A percentile compares a stretch with the other conserved stretches of the same genome.
Evolutionary conservation across 768 basidiomycete genomes (phyloP).

Genomic region (Cyclocybe aegerita): DNA sequence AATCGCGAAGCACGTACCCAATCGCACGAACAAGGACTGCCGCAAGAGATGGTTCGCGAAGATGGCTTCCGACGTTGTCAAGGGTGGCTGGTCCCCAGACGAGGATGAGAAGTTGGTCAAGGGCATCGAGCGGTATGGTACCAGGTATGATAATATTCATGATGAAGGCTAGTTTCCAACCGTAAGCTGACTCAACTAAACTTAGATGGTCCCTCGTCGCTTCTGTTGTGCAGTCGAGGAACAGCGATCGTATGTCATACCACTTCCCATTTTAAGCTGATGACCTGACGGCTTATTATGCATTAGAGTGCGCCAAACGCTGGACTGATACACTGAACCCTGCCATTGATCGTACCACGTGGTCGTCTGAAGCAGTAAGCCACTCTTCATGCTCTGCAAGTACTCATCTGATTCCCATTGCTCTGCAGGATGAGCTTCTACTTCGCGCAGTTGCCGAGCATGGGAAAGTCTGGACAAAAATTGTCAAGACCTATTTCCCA

Average conservation of each 20-base stretch:
- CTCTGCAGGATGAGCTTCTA: constrained; percentile 47
- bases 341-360: constrained; percentile 58
- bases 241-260: constrained; percentile 53
- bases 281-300: constrained; percentile 12
- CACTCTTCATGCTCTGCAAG: not conserved
- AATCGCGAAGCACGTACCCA: constrained; percentile 61
- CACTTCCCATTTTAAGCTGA: not conserved
- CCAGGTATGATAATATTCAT: constrained; percentile 35
- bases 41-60: constrained; percentile 64
- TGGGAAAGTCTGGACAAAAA: constrained; percentile 63
- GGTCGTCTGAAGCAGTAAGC: constrained; percentile 53
- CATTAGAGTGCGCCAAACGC: constrained; percentile 57
- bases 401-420: constrained; percentile 5
- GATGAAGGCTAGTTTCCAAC: not conserved
- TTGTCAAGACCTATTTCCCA: constrained; percentile 60
- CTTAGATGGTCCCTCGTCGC: constrained; percentile 59
- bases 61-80: constrained; percentile 62
- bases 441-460: constrained; percentile 53
- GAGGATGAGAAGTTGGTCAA: constrained; percentile 58
- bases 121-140: constrained; percentile 57
- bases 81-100: constrained; percentile 61
- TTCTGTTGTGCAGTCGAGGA: constrained; percentile 52
- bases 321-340: constrained; percentile 65
- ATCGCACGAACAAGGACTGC: constrained; percentile 64
- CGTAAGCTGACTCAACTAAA: constrained; percentile 6